Evolutionary conservation across 345 rosid genomes (phyloP), one percentile per base, ranked within the genome.

Genomic region (Citrus maxima): DNA sequence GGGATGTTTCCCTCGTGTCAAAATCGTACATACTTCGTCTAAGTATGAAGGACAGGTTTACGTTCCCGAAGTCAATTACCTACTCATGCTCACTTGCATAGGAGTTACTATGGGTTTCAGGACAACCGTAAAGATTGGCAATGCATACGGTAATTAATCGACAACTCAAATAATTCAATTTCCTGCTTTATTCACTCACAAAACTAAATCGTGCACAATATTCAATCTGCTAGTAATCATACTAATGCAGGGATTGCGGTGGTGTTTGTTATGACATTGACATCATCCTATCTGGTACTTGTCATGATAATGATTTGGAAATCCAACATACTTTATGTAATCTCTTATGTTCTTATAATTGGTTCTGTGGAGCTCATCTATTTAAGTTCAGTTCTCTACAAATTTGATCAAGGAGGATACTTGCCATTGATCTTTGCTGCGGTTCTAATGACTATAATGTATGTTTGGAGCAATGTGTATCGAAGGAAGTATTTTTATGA

Each of bases 321-420:
- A 77, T 75, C 80, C 24, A 77, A 80, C 65, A 59, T 84, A 66
- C 40, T 82, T 28, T 37, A 70, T 13, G 6, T 82, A 54, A n/a
- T 85, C 58, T 25, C 54, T 22, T 85, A 80, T 38, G 19, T 80
- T 13, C 62, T 79, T 3, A 80, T 79, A 0, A 77, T 85, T 10
- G 79, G 84, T 2, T 51, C 49, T 1, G 30, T 84, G 16, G 87
- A 87, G 72, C 6, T 84, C 12, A 1, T 74, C 10, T 84, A 72
- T 72, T 42, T 87, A 37, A 79, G 81, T 64, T 72, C 88, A 2
- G 77, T 78, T 14, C 69, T 83, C 8, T 85, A 80, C 88, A 90
- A 90, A 70, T 87, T 88, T 63, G 51, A 55, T 19, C 80, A 78
- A 16, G 88, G 92, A 76, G 90, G 90, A 4, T 90, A 88, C 60